Evolutionary conservation across 192 early-diverging fungal genomes (phyloP).

Genomic region (Neocallimastix lanati): DNA sequence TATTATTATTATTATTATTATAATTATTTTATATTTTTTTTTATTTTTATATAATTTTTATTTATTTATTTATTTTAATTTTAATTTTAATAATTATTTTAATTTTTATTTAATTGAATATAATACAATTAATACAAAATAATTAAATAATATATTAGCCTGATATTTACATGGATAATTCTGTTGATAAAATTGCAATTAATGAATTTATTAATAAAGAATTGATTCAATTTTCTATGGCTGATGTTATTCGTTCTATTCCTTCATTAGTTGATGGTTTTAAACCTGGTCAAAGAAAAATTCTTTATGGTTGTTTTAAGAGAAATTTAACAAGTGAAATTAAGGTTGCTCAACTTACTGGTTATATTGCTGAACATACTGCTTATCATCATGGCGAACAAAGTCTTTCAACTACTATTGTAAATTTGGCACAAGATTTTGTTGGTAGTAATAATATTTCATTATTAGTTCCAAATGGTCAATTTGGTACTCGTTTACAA

Average conservation of each 20-base stretch:
- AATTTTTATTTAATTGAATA: background rate
- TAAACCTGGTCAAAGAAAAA: slow-evolving; percentile 94
- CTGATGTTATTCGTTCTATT: slow-evolving; percentile 87
- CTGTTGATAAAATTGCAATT: slow-evolving; percentile 52
- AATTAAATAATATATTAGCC: slow-evolving; percentile 21
- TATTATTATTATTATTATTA: too few relatives aligned
- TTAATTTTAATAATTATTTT: background rate
- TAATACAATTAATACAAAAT: background rate
- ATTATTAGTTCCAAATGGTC: slow-evolving; percentile 62
- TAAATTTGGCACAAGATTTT: slow-evolving; percentile 85
- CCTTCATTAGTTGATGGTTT: slow-evolving; percentile 85
- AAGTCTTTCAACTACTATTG: slow-evolving; percentile 64
- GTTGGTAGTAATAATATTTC: slow-evolving; percentile 83
- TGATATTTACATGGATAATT: slow-evolving; percentile 79
- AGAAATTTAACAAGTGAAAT: slow-evolving; percentile 61
- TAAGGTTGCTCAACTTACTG: slow-evolving; percentile 49
- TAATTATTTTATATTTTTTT: too few relatives aligned
- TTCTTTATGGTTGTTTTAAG: slow-evolving; percentile 71
- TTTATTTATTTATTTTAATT: too few relatives aligned
- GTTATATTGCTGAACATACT: slow-evolving; percentile 73
- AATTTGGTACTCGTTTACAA: slow-evolving; percentile 77
- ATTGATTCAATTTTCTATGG: slow-evolving; percentile 82
- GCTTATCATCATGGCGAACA: slow-evolving; percentile 93
- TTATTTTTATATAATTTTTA: too few relatives aligned
- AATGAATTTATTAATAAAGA: slow-evolving; percentile 89